Percentiles rank a stretch among this genome's conserved stretches.
Evolutionary conservation across 129 eudicot genomes (phyloP).

Genomic region (Erigeron canadensis): DNA sequence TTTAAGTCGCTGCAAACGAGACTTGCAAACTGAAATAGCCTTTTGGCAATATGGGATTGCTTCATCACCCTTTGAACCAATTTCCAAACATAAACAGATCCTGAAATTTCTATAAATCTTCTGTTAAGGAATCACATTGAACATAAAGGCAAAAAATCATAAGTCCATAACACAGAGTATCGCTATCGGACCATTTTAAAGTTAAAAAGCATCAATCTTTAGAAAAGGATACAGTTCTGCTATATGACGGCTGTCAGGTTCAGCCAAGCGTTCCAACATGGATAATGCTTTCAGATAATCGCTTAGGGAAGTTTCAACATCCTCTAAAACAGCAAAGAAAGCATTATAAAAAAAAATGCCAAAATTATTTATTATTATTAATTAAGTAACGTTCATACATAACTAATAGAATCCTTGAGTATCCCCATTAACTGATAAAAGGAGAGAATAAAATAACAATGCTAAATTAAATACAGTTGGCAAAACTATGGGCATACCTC

Average conservation of each 20-base stretch:
- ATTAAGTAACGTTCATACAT: no score
- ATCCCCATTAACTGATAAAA: no score
- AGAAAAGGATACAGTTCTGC: conserved; percentile 97
- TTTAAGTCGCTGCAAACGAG: conserved; percentile 68
- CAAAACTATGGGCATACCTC: conserved; percentile 52
- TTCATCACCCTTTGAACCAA: conserved; percentile 76
- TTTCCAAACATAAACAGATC: conserved; percentile 82
- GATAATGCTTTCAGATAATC: conserved; percentile 87
- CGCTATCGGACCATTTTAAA: not conserved
- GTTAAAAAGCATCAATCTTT: not conserved
- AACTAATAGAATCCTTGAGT: no score
- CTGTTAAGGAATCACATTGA: conserved; percentile 39
- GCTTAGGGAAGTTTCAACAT: conserved; percentile 84
- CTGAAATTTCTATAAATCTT: conserved; percentile 69
- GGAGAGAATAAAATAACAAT: no score
- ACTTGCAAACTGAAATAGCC: conserved; percentile 82
- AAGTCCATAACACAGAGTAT: not conserved
- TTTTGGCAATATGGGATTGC: conserved; percentile 93
- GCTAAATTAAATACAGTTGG: conserved; percentile 2
- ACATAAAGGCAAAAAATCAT: not conserved
- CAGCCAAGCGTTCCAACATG: conserved; percentile 85
- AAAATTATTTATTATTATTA: not conserved
- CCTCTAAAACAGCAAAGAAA: conserved; percentile 53
- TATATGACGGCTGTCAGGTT: conserved; percentile 86
- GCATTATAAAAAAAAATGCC: not conserved